A percentile compares a stretch with the other conserved stretches of the same genome.
Evolutionary conservation across 1,284 basidiomycete genomes (phyloP).

Genomic region (Cutaneotrichosporon mucoides): DNA sequence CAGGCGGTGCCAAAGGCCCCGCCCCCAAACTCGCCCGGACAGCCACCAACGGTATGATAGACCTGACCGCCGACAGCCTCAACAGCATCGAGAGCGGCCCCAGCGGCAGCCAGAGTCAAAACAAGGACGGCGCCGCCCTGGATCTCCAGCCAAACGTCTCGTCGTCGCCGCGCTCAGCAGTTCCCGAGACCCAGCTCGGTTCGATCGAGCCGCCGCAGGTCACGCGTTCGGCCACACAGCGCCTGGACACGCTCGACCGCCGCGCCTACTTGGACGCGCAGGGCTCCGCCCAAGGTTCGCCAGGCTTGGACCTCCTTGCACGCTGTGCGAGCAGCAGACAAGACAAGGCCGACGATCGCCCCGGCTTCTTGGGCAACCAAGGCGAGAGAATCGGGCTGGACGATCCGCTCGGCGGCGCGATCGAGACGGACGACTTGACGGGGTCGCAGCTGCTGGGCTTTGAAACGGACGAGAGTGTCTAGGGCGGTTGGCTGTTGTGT

Average conservation of each 20-base stretch:
- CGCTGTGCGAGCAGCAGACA: too few relatives aligned
- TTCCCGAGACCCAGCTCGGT: neutral
- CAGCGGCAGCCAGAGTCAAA: too few relatives aligned
- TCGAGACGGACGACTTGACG: neutral
- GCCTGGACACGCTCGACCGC: neutral
- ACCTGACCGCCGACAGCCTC: neutral
- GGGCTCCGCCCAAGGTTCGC: too few relatives aligned
- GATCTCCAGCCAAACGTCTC: too few relatives aligned
- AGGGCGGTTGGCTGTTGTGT: too few relatives aligned
- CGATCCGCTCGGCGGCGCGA: neutral
- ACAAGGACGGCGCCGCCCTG: too few relatives aligned
- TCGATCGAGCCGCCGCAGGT: neutral
- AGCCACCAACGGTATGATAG: neutral
- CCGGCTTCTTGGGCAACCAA: neutral
- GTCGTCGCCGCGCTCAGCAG: neutral
- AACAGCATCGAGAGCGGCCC: neutral
- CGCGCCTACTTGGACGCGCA: too few relatives aligned
- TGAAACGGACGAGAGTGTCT: neutral
- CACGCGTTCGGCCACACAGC: neutral
- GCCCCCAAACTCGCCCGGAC: neutral
- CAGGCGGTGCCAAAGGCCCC: too few relatives aligned
- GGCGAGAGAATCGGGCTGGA: neutral
- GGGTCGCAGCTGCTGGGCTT: neutral
- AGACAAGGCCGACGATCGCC: too few relatives aligned
- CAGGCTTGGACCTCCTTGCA: too few relatives aligned